Base-by-base conservation (phyloP, 1,139 yeast species). In the Candida sanyaensis region DNA sequence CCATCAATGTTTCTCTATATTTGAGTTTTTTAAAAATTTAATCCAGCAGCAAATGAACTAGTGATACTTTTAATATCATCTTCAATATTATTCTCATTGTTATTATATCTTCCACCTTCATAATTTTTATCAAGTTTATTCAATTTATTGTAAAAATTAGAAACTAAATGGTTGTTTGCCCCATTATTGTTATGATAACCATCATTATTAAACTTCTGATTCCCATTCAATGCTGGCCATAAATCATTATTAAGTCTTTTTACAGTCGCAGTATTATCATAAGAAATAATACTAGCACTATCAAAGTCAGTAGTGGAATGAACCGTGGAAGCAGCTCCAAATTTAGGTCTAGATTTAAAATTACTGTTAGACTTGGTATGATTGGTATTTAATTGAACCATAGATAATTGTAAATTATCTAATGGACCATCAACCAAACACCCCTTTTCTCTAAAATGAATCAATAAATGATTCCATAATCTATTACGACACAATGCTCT, bases 351-450 rank as follows among this genome's bases (percentile, higher is more conserved):
- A 4, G 50, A 29, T 42, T 34, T 21, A 37, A 30, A 11, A 23
- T 37, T 30, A 26, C 30, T 17, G 5, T n/a, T 7, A 8, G 36
- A 4, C 36, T 48, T 48, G 8, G 32, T 27, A 13, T 24, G 32
- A 28, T 37, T 37, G 7, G 41, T 12, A 41, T 60, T 57, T 54
- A 87, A 71, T 55, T 82, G 91, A 26, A 88, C 84, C 59, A 83
- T 77, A 49, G 89, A 84, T 41, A 87, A 72, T 61, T 87, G 95
- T 53, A 92, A 75, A 58, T 84, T 87, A 51, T 87, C 93, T 56
- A 92, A 73, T 2, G 91, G 83, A n/a, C 98, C 98, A 64, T 92
- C 97, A 30, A 92, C 97, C 43, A 92, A 74, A 65, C 95, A 87
- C 1, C 96, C 96, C 54, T 81, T 81, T 60, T 88, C 95, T 65